These are phyloP conservation scores for Collybiopsis luxurians DNA, from an alignment of 768 basidiomycete genomes.

Conservation along the genomic window DNA sequence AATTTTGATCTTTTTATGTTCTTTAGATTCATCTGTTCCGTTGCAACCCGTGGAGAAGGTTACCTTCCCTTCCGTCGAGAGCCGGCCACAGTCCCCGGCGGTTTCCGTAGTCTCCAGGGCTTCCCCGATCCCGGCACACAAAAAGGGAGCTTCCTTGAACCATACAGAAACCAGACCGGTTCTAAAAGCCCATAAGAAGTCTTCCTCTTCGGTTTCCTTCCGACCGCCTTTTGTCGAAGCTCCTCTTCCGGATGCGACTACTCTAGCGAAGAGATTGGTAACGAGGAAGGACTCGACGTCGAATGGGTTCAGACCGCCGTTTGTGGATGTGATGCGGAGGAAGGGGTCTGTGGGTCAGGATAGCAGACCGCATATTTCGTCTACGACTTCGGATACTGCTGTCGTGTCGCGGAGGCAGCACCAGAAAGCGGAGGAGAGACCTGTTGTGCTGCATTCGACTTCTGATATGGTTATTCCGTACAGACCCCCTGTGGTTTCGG, in stretches of 20 bases:
- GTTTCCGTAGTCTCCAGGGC: too few relatives aligned
- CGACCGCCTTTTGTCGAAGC: neutral
- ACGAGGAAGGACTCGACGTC: neutral
- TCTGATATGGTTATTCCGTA: neutral
- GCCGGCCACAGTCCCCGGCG: too few relatives aligned
- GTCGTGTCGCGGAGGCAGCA: neutral
- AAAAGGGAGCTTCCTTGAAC: neutral
- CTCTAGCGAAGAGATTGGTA: slow-evolving; percentile 1
- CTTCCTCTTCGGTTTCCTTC: neutral
- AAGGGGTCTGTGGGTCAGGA: too few relatives aligned
- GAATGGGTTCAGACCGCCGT: neutral
- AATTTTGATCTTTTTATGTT: too few relatives aligned
- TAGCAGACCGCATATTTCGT: neutral
- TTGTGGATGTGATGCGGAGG: neutral
- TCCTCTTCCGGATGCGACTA: neutral
- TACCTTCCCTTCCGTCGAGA: too few relatives aligned
- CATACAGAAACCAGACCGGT: neutral
- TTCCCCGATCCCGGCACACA: neutral
- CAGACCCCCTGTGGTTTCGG: too few relatives aligned
- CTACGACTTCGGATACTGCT: neutral
- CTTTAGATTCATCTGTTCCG: too few relatives aligned
- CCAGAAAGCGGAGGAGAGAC: neutral
- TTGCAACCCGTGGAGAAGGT: too few relatives aligned
- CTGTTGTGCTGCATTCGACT: neutral
- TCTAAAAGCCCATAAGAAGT: slow-evolving; percentile 6